These are phyloP conservation scores for Pythium graminicola DNA, from an alignment of 352 stramenopile species.

Conservation along the genomic window DNA sequence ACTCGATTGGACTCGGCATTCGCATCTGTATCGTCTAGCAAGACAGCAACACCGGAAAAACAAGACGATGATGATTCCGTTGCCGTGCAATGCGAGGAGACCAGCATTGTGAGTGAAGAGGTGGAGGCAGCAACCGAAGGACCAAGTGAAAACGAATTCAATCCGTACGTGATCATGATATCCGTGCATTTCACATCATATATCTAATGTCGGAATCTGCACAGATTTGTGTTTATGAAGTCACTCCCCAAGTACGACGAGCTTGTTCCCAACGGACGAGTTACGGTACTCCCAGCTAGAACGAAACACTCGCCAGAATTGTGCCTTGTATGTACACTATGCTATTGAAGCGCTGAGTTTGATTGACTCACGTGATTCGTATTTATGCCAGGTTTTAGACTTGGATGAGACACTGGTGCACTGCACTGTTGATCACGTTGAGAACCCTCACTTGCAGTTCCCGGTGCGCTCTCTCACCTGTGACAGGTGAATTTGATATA, in stretches of 20 bases:
- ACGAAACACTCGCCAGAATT: constrained; percentile 55
- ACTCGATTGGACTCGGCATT: constrained; percentile 31
- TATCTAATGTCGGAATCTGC: background rate
- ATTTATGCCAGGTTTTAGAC: constrained; percentile 84
- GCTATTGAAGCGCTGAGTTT: background rate
- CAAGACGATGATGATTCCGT: constrained; percentile 24
- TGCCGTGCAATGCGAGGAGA: constrained; percentile 5
- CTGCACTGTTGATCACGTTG: constrained; percentile 94
- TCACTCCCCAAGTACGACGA: constrained; percentile 77
- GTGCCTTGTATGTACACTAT: constrained; percentile 39
- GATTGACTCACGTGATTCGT: background rate
- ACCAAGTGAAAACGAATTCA: constrained; percentile 61
- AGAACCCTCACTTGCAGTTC: constrained; percentile 94
- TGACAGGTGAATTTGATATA: background rate
- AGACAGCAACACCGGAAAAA: constrained; percentile 1
- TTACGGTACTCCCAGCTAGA: constrained; percentile 47
- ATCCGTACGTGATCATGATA: constrained; percentile 45
- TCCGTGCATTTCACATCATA: background rate
- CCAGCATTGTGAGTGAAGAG: constrained; percentile 25
- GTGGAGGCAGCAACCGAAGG: constrained; percentile 33
- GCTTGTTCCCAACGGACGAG: constrained; percentile 41
- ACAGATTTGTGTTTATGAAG: constrained; percentile 84
- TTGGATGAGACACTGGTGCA: constrained; percentile 99
- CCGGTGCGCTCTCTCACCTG: constrained; percentile 48
- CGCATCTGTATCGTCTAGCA: background rate